These are phyloP conservation scores for Marchantia polymorpha DNA, from an alignment of 225 moss, liverwort and hornwort genomes.

Conservation along the genomic window DNA sequence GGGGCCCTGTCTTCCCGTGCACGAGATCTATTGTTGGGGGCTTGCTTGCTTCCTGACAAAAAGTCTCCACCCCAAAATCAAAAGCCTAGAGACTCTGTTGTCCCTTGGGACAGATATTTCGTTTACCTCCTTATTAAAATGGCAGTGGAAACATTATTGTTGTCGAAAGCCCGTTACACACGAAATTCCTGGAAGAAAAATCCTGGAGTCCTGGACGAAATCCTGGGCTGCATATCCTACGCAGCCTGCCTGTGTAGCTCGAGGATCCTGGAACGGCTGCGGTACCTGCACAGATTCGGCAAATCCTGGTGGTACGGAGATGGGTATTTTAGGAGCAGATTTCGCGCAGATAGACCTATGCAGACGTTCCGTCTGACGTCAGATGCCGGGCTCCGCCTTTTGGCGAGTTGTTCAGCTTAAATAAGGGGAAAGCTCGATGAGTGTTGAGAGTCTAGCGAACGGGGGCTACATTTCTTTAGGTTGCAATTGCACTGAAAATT, in stretches of 20 bases:
- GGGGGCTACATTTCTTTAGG: no score
- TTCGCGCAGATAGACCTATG: background rate
- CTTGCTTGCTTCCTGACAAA: no score
- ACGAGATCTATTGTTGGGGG: no score
- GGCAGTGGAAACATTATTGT: background rate
- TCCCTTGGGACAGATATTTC: background rate
- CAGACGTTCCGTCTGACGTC: background rate
- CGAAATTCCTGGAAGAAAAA: background rate
- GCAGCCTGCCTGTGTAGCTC: background rate
- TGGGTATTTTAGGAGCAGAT: background rate
- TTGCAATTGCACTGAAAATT: background rate
- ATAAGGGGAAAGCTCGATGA: background rate
- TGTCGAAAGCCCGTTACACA: background rate
- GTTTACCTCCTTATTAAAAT: background rate
- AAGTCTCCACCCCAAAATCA: no score
- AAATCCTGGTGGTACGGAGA: background rate
- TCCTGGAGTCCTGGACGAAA: background rate
- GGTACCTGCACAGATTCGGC: background rate
- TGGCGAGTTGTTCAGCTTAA: background rate
- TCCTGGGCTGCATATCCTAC: background rate
- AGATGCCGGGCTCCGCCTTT: background rate
- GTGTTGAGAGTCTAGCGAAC: background rate
- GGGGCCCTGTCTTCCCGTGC: no score
- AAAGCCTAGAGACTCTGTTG: no score
- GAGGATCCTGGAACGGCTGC: constrained; percentile 8